Evolutionary conservation across 345 rosid species (phyloP).

Genomic region (Acer negundo): DNA sequence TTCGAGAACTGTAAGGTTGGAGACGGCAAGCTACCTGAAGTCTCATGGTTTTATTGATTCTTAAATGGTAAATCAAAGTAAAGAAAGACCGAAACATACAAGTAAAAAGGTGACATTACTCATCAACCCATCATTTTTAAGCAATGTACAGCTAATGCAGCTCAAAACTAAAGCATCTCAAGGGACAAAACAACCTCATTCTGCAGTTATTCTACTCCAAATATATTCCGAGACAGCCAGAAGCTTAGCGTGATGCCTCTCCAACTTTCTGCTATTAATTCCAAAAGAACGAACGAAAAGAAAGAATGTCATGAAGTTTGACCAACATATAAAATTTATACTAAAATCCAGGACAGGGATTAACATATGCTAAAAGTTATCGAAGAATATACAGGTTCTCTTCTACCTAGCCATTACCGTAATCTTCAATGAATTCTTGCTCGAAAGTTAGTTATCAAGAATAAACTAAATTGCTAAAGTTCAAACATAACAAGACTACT

Average conservation of each 20-base stretch:
- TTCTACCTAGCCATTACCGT: neutral
- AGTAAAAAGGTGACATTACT: neutral
- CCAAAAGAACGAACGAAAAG: neutral
- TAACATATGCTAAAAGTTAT: neutral
- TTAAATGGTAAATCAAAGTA: neutral
- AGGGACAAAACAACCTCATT: neutral
- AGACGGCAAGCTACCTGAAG: neutral
- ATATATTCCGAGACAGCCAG: neutral
- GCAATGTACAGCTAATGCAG: constrained; percentile 7
- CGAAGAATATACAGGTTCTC: neutral
- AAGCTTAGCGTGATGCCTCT: constrained; percentile 20
- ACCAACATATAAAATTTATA: neutral
- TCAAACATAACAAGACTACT: neutral
- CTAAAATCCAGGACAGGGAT: neutral
- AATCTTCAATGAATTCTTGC: neutral
- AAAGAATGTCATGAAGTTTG: too few relatives aligned
- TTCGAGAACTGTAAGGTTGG: neutral
- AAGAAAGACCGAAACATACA: neutral
- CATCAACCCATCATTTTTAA: neutral
- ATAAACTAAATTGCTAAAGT: neutral
- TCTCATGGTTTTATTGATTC: neutral
- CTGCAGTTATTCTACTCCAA: neutral
- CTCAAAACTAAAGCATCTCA: neutral
- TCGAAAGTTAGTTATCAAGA: neutral
- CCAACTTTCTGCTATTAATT: constrained; percentile 29